These are phyloP conservation scores for Davidsoniella virescens DNA, from an alignment of 2,329 filamentous ascomycete genomes.

Conservation along the genomic window DNA sequence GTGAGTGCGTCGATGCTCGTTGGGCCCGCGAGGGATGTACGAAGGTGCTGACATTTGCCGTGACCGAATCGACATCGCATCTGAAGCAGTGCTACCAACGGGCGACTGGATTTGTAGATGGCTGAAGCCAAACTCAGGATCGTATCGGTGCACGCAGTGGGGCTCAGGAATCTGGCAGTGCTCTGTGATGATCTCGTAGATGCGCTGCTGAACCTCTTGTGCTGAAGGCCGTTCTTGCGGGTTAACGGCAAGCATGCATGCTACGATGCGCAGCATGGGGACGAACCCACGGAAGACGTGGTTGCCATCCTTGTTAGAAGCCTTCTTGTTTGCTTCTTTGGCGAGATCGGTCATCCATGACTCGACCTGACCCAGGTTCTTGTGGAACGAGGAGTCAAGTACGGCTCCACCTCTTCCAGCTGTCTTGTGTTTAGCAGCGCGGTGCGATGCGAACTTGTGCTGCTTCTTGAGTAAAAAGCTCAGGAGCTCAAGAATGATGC, in stretches of 20 bases:
- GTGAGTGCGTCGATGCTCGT: constrained; percentile 19
- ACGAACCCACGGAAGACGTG: constrained; percentile 33
- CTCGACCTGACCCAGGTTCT: constrained; percentile 51
- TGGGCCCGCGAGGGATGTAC: not conserved
- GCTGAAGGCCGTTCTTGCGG: constrained; percentile 38
- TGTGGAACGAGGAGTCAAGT: constrained; percentile 55
- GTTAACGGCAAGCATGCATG: constrained; percentile 36
- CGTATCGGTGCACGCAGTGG: constrained; percentile 37
- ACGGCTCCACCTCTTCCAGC: constrained; percentile 42
- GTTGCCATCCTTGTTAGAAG: constrained; percentile 23
- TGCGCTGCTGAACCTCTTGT: constrained; percentile 32
- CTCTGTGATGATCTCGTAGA: constrained; percentile 36
- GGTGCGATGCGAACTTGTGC: constrained; percentile 48
- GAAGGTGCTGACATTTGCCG: constrained; percentile 15
- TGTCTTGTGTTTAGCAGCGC: constrained; percentile 47
- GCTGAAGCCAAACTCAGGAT: constrained; percentile 19
- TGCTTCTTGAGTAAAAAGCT: constrained; percentile 53
- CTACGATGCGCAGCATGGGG: constrained; percentile 35
- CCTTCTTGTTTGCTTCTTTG: constrained; percentile 38
- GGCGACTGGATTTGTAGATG: constrained; percentile 15
- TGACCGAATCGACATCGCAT: constrained; percentile 13
- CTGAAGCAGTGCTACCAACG: constrained; percentile 10
- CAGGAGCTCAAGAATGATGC: constrained; percentile 55
- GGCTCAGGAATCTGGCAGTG: constrained; percentile 31
- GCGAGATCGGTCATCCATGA: constrained; percentile 49